Evolutionary conservation across 2,329 filamentous ascomycete species (phyloP).

Genomic region (Sporothrix sp.): DNA sequence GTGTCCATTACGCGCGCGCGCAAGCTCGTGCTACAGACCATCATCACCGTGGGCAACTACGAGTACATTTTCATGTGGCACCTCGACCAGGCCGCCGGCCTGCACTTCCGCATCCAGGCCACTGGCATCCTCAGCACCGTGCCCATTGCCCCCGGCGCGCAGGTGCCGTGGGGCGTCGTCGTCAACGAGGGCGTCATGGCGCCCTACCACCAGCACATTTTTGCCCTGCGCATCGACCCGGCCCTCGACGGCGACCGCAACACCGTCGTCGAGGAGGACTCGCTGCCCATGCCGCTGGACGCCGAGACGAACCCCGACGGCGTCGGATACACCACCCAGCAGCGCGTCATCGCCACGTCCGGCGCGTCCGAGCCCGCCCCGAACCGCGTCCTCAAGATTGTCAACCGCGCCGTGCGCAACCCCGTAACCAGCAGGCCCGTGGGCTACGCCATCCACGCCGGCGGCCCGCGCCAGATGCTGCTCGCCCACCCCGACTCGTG

Average conservation of each 20-base stretch:
- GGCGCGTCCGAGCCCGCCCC: slow-evolving; percentile 39
- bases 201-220: neutral
- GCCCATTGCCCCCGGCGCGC: slow-evolving; percentile 42
- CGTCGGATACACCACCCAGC: slow-evolving; percentile 33
- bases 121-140: slow-evolving; percentile 57
- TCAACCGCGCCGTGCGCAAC: slow-evolving; percentile 35
- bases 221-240: slow-evolving; percentile 20
- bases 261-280: slow-evolving; percentile 35
- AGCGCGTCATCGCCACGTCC: slow-evolving; percentile 34
- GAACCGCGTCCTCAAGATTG: slow-evolving; percentile 39
- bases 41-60: slow-evolving; percentile 61
- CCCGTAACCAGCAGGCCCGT: slow-evolving; percentile 33
- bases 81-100: slow-evolving; percentile 51
- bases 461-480: slow-evolving; percentile 31
- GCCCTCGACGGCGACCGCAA: slow-evolving; percentile 51
- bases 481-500: slow-evolving; percentile 31
- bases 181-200: neutral
- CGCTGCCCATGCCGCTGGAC: slow-evolving; percentile 32
- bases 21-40: slow-evolving; percentile 56
- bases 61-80: slow-evolving; percentile 47
- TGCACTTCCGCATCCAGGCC: slow-evolving; percentile 52
- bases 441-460: slow-evolving; percentile 34
- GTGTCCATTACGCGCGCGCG: slow-evolving; percentile 50
- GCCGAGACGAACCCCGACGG: slow-evolving; percentile 40
- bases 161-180: slow-evolving; percentile 47